Evolutionary conservation across 2,329 filamentous ascomycete species (phyloP), one percentile per base, ranked within the genome.

Genomic region (Monilinia fructigena): DNA sequence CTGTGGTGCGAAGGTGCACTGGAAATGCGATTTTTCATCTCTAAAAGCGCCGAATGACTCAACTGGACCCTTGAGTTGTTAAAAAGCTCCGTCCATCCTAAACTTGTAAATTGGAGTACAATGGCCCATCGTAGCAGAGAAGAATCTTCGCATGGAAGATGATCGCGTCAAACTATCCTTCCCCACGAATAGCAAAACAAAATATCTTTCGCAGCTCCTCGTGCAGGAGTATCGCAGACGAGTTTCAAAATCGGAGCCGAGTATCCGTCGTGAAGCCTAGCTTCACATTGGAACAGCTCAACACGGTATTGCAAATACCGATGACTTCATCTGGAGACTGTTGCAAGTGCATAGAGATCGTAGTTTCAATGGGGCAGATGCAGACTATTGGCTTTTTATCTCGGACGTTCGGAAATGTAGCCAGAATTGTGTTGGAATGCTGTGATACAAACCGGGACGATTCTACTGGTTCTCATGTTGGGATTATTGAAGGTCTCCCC

Each of bases 161-260:
- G 7, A 20, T 35, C 54, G 52, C 23, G 23, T 50, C 16, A 59
- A 59, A 47, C 31, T 12, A 56, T 2, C 6, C 96, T 1, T 86
- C 86, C 63, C 48, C 96, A 90, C 0, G 93, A 93, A 14, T 97
- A 97, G 92, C 92, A 3, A 92, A 77, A 87, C 86, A 71, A 97
- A 97, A 79, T 96, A 92, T 91, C 89, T 81, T 38, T 80, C 80
- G 3, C 83, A 87, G 71, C 78, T 83, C 50, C 81, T 97, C 54
- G 85, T 92, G 23, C 42, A 61, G 31, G 53, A 60, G 26, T 67
- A 50, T 28, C 65, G 6, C 23, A 56, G 38, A 35, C 18, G 14
- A 50, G 42, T 18, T 28, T 23, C 40, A 55, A 8, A 52, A 59
- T 8, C 10, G 26, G 16, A 61, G 55, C 16, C 68, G 54, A 3